Base-by-base conservation (phyloP, 2,329 filamentous ascomycete species). In the Sarocladiaceae sp. region DNA sequence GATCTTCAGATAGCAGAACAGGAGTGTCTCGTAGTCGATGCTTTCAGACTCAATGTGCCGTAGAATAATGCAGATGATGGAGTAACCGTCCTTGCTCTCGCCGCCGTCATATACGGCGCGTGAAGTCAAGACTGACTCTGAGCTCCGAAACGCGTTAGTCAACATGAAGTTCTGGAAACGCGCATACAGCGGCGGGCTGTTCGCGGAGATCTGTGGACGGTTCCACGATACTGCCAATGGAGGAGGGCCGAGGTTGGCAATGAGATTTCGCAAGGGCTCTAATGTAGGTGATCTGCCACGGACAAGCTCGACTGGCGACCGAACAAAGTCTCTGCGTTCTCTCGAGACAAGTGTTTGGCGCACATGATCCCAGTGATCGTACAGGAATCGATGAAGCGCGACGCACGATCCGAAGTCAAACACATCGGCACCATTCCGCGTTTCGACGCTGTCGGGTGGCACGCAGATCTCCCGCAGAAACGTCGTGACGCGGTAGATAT, bases 91-190 rank as follows among this genome's bases (percentile, higher is more conserved):
- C 78, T 85, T 87, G 68, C 81, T 87, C 66, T 87, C 83, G 18
- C 84, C 84, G 29, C 84, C 84, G 61, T 88, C 84, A 60, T 87
- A 88, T 12, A 88, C 80, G 23, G 84, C 83, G 20, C 83, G 75
- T 22, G 80, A 79, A 2, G 82, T 84, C 20, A 84, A 66, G 54
- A 84, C 81, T 2, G 82, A 84, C 58, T 87, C 84, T 0, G 79
- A 81, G 57, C 80, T 82, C 33, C 80, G 76, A 57, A 84, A 84
- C 2, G 84, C 84, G 62, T 87, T 86, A 17, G 80, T 78, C 42
- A 88, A 74, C 84, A 88, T 88, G 60, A 88, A 88, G 57, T 87
- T 82, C 57, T 88, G 84, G 57, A 88, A 88, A 22, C 83, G 74
- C 2, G 83, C 86, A 62, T 87, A 88, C 6, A 79, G 71, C 1